These are phyloP conservation scores for Pythium aphanidermatum DNA, from an alignment of 352 stramenopile species.

Conservation along the genomic window DNA sequence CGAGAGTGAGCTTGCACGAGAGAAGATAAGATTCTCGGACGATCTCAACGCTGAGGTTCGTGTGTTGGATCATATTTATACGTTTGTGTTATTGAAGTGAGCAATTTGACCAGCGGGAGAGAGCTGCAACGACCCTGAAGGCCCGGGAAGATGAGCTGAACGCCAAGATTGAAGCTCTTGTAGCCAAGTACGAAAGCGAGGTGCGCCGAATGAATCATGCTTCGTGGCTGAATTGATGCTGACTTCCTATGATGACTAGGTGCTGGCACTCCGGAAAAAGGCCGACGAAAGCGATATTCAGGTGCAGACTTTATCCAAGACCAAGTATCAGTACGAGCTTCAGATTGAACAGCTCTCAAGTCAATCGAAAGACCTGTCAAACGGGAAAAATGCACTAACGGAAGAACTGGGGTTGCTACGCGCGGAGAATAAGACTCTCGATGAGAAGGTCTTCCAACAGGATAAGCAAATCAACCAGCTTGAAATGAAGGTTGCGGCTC, in stretches of 20 bases:
- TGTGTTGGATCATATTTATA: neutral
- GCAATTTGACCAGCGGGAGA: slow-evolving; percentile 46
- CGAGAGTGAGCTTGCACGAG: slow-evolving; percentile 47
- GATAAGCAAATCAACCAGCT: slow-evolving; percentile 81
- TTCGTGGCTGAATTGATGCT: too few relatives aligned
- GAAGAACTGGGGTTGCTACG: slow-evolving; percentile 53
- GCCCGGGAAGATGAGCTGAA: slow-evolving; percentile 56
- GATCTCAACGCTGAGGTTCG: slow-evolving; percentile 47
- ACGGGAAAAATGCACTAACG: slow-evolving; percentile 29
- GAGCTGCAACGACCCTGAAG: slow-evolving; percentile 40
- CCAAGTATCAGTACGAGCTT: slow-evolving; percentile 76
- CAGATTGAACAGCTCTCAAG: slow-evolving; percentile 63
- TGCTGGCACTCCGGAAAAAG: slow-evolving; percentile 35
- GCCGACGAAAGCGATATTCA: slow-evolving; percentile 42
- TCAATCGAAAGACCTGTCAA: slow-evolving; percentile 53
- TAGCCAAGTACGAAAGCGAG: slow-evolving; percentile 58
- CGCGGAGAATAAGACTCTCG: slow-evolving; percentile 72
- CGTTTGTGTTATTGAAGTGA: neutral
- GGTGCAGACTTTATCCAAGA: slow-evolving; percentile 54
- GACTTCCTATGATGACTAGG: too few relatives aligned
- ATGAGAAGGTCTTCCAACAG: slow-evolving; percentile 72
- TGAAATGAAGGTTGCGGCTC: slow-evolving; percentile 53
- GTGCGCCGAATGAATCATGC: slow-evolving; percentile 21
- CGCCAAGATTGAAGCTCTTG: slow-evolving; percentile 56
- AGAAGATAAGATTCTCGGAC: slow-evolving; percentile 66